Evolutionary conservation across 2,329 filamentous ascomycete genomes (phyloP), one percentile per base, ranked within the genome.

Genomic region (Capronia americana): DNA sequence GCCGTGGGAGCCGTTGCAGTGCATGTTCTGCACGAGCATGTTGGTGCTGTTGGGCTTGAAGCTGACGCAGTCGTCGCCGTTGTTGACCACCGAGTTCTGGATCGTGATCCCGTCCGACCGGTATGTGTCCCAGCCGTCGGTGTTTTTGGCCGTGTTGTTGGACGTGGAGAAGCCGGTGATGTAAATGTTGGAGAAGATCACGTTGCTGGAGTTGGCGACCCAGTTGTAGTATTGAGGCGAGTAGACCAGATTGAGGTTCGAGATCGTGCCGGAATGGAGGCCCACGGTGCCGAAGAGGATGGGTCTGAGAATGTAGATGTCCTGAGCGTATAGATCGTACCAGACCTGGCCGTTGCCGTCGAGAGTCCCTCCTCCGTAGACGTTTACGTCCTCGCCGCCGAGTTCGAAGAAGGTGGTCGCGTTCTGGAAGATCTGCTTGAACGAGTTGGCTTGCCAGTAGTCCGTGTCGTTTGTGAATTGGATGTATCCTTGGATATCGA

Each of bases 21-120:
- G 38, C 38, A 44, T 44, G 38, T 44, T 44, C 38, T 44, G 38
- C 38, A 44, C 38, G 38, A 44, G 38, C 14, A 44, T 44, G 14
- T 44, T 44, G 5, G 38, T 44, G 38, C 38, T 44, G 38, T 44
- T 44, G 38, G 38, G 38, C 38, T 44, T 44, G 38, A 44, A 44
- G 38, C 38, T 44, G 38, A 44, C 38, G 38, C 38, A 44, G 38
- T 44, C 38, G 38, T 44, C 38, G 38, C 38, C 38, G 38, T 44
- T 44, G 38, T 44, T 44, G 38, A 44, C 38, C 14, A 44, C 38
- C 14, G 38, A 44, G 17, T 44, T 44, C 5, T 44, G 38, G 38
- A n/a, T 44, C 38, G 38, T 44, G 38, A 44, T 44, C 14, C 38
- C 38, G 38, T 44, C 38, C 5, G 14, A n/a, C 5, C 38, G 38